Conservation (phyloP, 345 rosid species). For the Bretschneidera sinensis region DNA sequence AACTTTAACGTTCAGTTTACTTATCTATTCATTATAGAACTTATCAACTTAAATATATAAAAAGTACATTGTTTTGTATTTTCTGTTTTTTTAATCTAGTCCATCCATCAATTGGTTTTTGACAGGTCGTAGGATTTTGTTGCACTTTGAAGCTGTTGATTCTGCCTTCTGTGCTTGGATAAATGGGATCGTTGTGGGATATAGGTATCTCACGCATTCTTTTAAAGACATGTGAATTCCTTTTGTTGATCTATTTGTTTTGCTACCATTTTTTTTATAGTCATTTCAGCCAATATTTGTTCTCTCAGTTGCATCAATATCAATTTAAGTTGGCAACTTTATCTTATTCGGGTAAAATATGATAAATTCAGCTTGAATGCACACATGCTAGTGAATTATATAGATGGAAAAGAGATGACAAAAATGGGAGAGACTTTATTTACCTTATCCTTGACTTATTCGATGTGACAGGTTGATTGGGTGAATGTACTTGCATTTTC, state of each 20-base stretch:
- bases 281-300: not conserved
- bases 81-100: too few relatives aligned
- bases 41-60: too few relatives aligned
- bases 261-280: not conserved
- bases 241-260: not conserved
- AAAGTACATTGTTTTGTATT: too few relatives aligned
- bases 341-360: not conserved
- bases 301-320: not conserved
- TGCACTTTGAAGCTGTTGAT: constrained; percentile 98
- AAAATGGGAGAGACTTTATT: too few relatives aligned
- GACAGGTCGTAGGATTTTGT: constrained; percentile 83
- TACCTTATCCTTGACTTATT: too few relatives aligned
- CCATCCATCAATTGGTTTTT: constrained; percentile 6
- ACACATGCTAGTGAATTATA: not conserved
- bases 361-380: not conserved
- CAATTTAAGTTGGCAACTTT: not conserved
- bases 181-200: constrained; percentile 83
- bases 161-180: constrained; percentile 94
- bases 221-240: not conserved
- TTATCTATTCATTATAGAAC: too few relatives aligned
- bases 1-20: constrained; percentile 40
- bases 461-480: too few relatives aligned
- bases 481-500: too few relatives aligned
- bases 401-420: not conserved
- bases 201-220: constrained; percentile 49